Evolutionary conservation across 495 filamentous ascomycete species (phyloP).

Genomic region (Penicillium riverlandense): DNA sequence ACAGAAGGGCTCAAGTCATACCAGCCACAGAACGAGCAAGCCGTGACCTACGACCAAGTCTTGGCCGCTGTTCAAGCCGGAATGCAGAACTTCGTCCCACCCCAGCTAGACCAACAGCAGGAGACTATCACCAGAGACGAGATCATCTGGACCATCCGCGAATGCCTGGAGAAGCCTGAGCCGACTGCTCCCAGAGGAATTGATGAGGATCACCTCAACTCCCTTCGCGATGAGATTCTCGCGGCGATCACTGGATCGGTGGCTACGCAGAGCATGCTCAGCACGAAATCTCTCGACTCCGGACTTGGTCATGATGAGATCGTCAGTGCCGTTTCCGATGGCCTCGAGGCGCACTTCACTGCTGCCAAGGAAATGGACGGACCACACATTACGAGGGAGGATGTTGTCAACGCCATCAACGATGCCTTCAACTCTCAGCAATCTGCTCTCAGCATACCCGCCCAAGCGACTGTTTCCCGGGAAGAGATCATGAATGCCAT

Average conservation of each 20-base stretch:
- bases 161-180: conserved; percentile 49
- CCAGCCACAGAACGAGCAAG: conserved; percentile 47
- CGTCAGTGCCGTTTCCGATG: conserved; percentile 34
- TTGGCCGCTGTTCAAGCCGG: conserved; percentile 75
- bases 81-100: conserved; percentile 67
- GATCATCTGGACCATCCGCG: conserved; percentile 64
- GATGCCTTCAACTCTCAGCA: conserved; percentile 46
- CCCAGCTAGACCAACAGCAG: conserved; percentile 58
- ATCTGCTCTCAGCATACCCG: conserved; percentile 20
- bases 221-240: conserved; percentile 34
- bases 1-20: conserved; percentile 77
- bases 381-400: conserved; percentile 35
- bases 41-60: conserved; percentile 69
- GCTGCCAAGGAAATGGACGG: conserved; percentile 29
- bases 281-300: conserved; percentile 39
- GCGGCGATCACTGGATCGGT: conserved; percentile 30
- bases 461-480: conserved; percentile 29
- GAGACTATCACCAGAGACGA: conserved; percentile 68
- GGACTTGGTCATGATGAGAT: conserved; percentile 43
- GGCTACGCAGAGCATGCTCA: conserved; percentile 37
- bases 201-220: conserved; percentile 23
- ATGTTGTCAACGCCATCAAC: conserved; percentile 48
- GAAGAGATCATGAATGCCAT: conserved; percentile 46
- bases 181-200: conserved; percentile 6
- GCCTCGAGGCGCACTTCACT: conserved; percentile 34